Evolutionary conservation across 768 basidiomycete species (phyloP).

Genomic region (Tephrocybe sp.): DNA sequence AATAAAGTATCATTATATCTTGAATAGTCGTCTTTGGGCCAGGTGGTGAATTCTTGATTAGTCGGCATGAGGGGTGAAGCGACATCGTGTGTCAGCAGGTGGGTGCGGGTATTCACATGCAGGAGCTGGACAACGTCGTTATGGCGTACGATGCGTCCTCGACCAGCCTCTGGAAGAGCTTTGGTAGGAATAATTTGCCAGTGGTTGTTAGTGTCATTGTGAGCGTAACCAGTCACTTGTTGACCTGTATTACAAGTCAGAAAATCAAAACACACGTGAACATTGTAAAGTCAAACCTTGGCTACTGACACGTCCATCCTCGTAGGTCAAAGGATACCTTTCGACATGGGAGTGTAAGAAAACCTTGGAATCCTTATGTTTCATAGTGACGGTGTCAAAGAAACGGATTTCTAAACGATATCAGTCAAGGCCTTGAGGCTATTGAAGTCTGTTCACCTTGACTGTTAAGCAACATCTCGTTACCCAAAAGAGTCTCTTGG

Average conservation of each 20-base stretch:
- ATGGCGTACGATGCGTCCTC: constrained; percentile 88
- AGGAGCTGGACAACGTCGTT: constrained; percentile 86
- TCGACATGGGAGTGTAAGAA: constrained; percentile 93
- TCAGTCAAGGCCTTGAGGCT: not conserved
- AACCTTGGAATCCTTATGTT: constrained; percentile 91
- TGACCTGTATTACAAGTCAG: constrained; percentile 56
- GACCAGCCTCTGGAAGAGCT: constrained; percentile 89
- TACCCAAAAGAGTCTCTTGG: constrained; percentile 92
- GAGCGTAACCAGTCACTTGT: constrained; percentile 93
- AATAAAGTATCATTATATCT: constrained; percentile 90
- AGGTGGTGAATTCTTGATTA: constrained; percentile 98
- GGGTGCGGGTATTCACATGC: constrained; percentile 79
- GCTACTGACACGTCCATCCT: constrained; percentile 92
- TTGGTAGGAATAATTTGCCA: constrained; percentile 97
- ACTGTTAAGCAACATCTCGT: constrained; percentile 87
- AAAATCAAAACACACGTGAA: not conserved
- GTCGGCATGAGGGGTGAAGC: constrained; percentile 96
- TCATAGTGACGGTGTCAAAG: constrained; percentile 82
- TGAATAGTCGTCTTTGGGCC: constrained; percentile 71
- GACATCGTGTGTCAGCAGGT: constrained; percentile 94
- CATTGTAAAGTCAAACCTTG: constrained; percentile 53
- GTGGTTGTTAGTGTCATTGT: constrained; percentile 91
- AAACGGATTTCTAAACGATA: constrained; percentile 81
- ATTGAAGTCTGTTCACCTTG: constrained; percentile 61
- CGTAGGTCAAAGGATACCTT: constrained; percentile 88